A percentile compares a stretch with the other conserved stretches of the same genome.
phyloP scores from a whole-genome alignment of 106 monocot genomes.

The Dendrobium catenatum region DNA sequence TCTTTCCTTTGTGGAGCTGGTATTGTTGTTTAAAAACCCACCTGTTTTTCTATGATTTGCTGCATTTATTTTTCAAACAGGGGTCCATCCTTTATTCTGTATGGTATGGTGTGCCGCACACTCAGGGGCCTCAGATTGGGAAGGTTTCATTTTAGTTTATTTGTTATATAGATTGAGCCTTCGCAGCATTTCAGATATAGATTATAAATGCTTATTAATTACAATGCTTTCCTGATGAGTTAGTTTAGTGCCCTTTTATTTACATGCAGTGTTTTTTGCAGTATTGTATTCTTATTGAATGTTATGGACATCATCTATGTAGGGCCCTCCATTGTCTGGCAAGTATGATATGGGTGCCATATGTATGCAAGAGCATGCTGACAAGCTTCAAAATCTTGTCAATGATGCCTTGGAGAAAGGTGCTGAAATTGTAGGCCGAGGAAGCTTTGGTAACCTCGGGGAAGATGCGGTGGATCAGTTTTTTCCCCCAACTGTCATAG shows the following conservation, averaged over 20 bases:
- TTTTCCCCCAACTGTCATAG: slow-evolving; percentile 89
- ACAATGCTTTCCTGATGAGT: not conserved
- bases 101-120: no score
- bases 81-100: no score
- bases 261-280: not conserved
- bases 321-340: slow-evolving; percentile 88
- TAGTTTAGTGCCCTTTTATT: not conserved
- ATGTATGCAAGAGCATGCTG: slow-evolving; percentile 96
- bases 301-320: not conserved
- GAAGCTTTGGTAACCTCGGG: slow-evolving; percentile 87
- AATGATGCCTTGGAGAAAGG: slow-evolving; percentile 96
- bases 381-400: slow-evolving; percentile 92
- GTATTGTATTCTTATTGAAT: not conserved
- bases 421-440: slow-evolving; percentile 86
- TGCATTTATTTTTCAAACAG: no score
- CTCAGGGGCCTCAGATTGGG: no score
- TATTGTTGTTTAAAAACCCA: no score
- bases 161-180: no score
- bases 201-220: no score
- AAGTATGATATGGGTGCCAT: slow-evolving; percentile 99
- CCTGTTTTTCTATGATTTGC: no score
- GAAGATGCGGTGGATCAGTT: slow-evolving; percentile 98
- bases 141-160: no score
- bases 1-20: no score
- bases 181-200: no score